Conservation (phyloP, 495 filamentous ascomycete genomes). For the Aspergillus carlsbadensis region DNA sequence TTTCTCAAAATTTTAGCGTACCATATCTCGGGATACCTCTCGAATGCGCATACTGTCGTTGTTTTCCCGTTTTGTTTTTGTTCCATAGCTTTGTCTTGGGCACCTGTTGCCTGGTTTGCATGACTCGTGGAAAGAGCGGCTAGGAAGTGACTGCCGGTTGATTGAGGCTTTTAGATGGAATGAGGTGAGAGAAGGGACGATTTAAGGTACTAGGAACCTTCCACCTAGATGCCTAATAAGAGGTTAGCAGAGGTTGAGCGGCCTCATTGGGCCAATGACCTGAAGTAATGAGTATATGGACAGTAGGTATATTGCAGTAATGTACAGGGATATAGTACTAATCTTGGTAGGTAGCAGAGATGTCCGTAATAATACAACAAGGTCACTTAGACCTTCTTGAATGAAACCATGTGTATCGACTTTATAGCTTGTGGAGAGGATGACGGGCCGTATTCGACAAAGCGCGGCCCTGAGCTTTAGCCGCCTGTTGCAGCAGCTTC, state of each 20-base stretch:
- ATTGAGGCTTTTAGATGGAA: no score
- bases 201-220: no score
- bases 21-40: no score
- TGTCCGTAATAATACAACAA: constrained; percentile 8
- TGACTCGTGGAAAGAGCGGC: no score
- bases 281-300: neutral
- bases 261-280: neutral
- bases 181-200: no score
- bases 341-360: constrained; percentile 14
- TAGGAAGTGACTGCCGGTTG: no score
- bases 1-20: no score
- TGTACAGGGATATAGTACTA: constrained; percentile 15
- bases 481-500: constrained; percentile 47
- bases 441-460: constrained; percentile 25
- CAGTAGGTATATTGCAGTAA: constrained; percentile 7
- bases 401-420: neutral
- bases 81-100: no score
- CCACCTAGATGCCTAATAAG: neutral
- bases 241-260: neutral
- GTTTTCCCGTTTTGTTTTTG: no score
- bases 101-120: no score
- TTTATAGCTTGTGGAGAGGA: constrained; percentile 32
- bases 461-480: constrained; percentile 35
- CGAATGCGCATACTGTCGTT: no score
- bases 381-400: neutral